phyloP scores from a whole-genome alignment of 116 monocot species.

The Posidonia oceanica region DNA sequence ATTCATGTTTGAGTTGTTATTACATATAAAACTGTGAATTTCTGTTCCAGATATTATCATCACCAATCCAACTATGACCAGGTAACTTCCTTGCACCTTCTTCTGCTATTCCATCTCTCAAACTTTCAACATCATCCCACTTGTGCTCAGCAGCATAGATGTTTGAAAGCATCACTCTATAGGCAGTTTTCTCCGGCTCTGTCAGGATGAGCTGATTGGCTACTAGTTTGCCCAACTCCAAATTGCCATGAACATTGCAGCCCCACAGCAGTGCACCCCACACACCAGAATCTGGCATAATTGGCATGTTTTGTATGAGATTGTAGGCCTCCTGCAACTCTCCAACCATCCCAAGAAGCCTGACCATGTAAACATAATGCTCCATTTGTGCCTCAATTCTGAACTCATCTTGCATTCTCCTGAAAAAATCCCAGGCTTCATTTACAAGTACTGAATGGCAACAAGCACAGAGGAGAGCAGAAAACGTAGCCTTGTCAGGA shows the following conservation, averaged over 20 bases:
- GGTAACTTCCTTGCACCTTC: constrained; percentile 26
- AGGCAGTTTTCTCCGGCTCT: constrained; percentile 31
- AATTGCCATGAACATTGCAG: constrained; percentile 39
- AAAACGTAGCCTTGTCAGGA: constrained; percentile 62
- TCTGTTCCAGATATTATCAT: background rate
- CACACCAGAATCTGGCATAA: constrained; percentile 33
- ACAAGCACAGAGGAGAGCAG: constrained; percentile 57
- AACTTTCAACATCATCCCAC: constrained; percentile 33
- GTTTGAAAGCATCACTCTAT: constrained; percentile 65
- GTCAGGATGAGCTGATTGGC: constrained; percentile 27
- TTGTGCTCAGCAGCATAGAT: constrained; percentile 41
- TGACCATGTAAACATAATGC: constrained; percentile 70
- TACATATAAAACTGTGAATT: background rate
- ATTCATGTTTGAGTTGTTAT: background rate
- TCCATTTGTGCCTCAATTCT: constrained; percentile 27
- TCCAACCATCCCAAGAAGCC: constrained; percentile 43
- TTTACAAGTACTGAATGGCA: constrained; percentile 36
- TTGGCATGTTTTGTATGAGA: constrained; percentile 42
- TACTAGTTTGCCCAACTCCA: constrained; percentile 34
- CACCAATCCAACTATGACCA: constrained; percentile 44
- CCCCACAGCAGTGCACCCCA: constrained; percentile 73
- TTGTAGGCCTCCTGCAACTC: constrained; percentile 45
- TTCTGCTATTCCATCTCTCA: constrained; percentile 29
- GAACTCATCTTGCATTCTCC: constrained; percentile 46
- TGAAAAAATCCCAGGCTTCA: constrained; percentile 30